Evolutionary conservation across 1,284 basidiomycete species (phyloP).

Genomic region (Pseudozyma hubeiensis): DNA sequence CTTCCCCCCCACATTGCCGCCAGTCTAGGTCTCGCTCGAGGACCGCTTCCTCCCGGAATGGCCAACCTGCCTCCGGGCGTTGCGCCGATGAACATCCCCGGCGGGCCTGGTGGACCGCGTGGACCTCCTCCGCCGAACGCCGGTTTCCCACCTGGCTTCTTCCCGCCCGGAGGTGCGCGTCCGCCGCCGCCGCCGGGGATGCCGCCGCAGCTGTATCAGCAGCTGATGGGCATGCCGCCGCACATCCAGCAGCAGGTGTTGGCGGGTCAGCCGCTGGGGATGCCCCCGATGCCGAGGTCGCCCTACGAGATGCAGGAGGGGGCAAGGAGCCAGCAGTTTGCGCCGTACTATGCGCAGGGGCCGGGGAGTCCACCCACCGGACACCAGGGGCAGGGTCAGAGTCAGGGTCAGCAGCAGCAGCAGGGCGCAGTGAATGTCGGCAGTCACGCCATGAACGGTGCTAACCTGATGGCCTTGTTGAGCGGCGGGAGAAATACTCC

Average conservation of each 20-base stretch:
- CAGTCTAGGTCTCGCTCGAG: conserved; percentile 34
- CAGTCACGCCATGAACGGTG: conserved; percentile 39
- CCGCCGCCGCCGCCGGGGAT: conserved; percentile 51
- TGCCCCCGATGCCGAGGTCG: conserved; percentile 28
- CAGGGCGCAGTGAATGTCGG: conserved; percentile 22
- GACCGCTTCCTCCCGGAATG: conserved; percentile 51
- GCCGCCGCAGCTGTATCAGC: conserved; percentile 62
- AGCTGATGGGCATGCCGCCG: conserved; percentile 61
- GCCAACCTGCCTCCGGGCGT: conserved; percentile 30
- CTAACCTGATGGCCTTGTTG: conserved; percentile 52
- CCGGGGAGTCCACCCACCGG: background rate
- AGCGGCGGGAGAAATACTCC: conserved; percentile 36
- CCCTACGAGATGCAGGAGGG: conserved; percentile 37
- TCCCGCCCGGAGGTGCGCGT: conserved; percentile 5
- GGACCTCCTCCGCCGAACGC: conserved; percentile 26
- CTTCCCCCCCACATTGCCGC: conserved; percentile 58
- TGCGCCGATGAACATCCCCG: conserved; percentile 35
- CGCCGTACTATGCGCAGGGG: conserved; percentile 29
- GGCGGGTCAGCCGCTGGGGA: conserved; percentile 31
- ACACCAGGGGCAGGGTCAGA: conserved; percentile 3
- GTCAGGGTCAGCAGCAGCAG: conserved; percentile 7
- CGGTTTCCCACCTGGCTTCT: conserved; percentile 23
- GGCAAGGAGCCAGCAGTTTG: conserved; percentile 21
- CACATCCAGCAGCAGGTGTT: conserved; percentile 61
- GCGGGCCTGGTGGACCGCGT: background rate